Base-by-base conservation (phyloP, 164 flowering plant species). In the Saururus chinensis region DNA sequence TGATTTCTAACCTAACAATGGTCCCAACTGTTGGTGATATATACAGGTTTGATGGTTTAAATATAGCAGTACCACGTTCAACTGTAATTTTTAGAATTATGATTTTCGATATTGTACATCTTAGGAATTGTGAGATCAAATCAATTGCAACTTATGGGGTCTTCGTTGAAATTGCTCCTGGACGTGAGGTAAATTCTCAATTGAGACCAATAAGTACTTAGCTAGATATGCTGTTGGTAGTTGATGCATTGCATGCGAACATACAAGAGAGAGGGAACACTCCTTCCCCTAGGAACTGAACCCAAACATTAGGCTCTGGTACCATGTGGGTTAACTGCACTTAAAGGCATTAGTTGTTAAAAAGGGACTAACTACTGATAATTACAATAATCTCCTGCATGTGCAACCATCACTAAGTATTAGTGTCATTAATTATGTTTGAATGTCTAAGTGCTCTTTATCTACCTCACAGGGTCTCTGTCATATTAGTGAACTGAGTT, bases 131-230 rank as follows among this genome's bases (percentile, higher is more conserved):
- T 65, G 92, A 88, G 71, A 86, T 93, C 80, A 93, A 89, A 76
- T 74, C 90, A 45, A 76, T 88, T 61, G 84, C 84, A 60, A 79
- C 96, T 19, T 93, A 81, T 75, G 98, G 98, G 66, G 97, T 69
- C 65, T 89, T 93, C 81, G 89, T 93, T 53, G 98, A 93, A 82
- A 84, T 93, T 65, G 84, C 95, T 23, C 95, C 97, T 56, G 99
- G 99, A 3, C 83, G 92, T 59, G 99, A 93, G 98, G 98, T 92
- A 80, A 30, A 6, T 62, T n/a, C 30, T 63, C 70, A 42, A 53
- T 42, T 45, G 14, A 45, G 49, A 45, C 17, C 49, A 12, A 17
- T 13, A 45, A 12, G 17, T 45, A 45, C 11, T 45, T 45, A 7
- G 1, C 37, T 30, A 30, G 37, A 30, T 30, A 30, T 30, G 37